Evolutionary conservation across 495 filamentous ascomycete genomes (phyloP), one percentile per base, ranked within the genome.

Genomic region (Hypoxylon cercidicola): DNA sequence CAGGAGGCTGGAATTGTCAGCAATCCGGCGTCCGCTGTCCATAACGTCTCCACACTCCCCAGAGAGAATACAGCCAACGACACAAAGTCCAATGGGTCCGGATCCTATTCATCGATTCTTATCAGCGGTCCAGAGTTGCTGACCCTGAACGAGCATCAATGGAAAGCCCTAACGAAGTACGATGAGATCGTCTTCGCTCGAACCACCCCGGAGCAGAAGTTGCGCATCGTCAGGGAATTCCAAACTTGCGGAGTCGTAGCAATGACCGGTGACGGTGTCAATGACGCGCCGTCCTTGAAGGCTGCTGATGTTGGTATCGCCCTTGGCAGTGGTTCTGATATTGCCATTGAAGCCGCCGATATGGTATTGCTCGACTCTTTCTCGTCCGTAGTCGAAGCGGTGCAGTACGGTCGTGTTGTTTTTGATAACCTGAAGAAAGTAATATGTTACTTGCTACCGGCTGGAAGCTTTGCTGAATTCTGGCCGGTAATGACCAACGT

Each of bases 271-370:
- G 91, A 94, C 65, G 90, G 91, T n/a, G 91, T 93, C 40, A 94
- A 94, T 62, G 90, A 94, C 63, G 89, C 89, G 2, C 91, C 91
- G 0, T 88, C 89, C 8, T 79, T 94, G 18, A 88, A 89, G 44
- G 82, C 85, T 23, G 89, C 91, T 1, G 90, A 93, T 70, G 87
- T 93, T 9, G 90, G 90, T 32, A 93, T 93, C 57, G 89, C 89
- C 1, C 89, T 93, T 78, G 90, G 89, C 21, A 83, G 87, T 49
- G 92, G 92, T 0, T 92, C 89, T 4, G 92, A 95, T 64, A 86
- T 90, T 35, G 88, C 89, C 20, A 86, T 89, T 40, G 88, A 90
- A 72, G 88, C 89, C 0, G 84, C 88, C 0, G 88, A 90, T 64
- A 88, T 91, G 83, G 85, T 90, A 0, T 77, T 91, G 8, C 75